phyloP scores from a whole-genome alignment of 1,284 basidiomycete genomes.

The Veloporphyrellus conicus region DNA sequence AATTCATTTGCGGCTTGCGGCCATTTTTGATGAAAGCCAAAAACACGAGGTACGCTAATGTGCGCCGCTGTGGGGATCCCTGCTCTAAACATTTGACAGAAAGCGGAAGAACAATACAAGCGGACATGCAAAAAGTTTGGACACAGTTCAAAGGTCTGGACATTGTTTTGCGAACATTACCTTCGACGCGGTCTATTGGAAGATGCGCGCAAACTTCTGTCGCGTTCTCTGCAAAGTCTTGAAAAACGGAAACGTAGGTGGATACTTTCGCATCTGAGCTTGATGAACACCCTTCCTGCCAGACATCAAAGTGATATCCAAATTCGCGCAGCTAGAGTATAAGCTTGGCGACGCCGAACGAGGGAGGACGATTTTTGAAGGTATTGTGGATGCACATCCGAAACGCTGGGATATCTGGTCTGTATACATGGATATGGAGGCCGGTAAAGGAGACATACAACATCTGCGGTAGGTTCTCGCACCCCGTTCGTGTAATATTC shows the following conservation, averaged over 20 bases:
- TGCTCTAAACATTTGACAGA: constrained; percentile 41
- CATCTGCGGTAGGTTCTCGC: constrained; percentile 54
- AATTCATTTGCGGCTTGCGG: constrained; percentile 78
- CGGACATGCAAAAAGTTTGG: constrained; percentile 91
- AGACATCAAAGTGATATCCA: constrained; percentile 94
- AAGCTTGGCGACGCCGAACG: constrained; percentile 91
- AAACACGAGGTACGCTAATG: constrained; percentile 66
- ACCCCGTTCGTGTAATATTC: constrained; percentile 4
- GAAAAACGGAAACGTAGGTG: constrained; percentile 91
- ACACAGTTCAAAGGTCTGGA: constrained; percentile 89
- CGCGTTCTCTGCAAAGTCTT: constrained; percentile 86
- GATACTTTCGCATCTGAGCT: background rate
- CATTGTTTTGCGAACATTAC: constrained; percentile 78
- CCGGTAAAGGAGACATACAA: constrained; percentile 71
- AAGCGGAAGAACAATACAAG: constrained; percentile 83
- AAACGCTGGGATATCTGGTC: constrained; percentile 96
- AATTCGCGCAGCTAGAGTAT: constrained; percentile 94
- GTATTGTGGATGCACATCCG: constrained; percentile 89
- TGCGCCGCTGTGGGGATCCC: background rate
- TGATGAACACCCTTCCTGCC: constrained; percentile 6
- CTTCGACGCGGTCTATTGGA: constrained; percentile 71
- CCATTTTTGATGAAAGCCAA: constrained; percentile 79
- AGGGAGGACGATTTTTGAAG: constrained; percentile 94
- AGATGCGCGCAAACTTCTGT: constrained; percentile 81
- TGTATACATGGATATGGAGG: constrained; percentile 96